Evolutionary conservation across 2,329 filamentous ascomycete species (phyloP).

Genomic region (Botrytis tulipae): DNA sequence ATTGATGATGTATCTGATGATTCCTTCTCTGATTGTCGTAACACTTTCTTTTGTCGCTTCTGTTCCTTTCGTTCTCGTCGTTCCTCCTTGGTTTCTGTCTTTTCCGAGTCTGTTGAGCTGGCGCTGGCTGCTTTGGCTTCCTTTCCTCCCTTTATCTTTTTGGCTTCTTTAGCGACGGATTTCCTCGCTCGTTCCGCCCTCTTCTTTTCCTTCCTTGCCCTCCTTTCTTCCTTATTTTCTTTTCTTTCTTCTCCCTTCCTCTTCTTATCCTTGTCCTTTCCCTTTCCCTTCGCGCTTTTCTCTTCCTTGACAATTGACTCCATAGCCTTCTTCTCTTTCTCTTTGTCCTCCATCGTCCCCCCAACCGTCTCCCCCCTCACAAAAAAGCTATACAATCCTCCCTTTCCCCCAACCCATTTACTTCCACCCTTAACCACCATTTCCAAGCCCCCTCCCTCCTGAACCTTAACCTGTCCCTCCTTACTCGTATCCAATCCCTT

Average conservation of each 20-base stretch:
- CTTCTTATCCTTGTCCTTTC: conserved; percentile 36
- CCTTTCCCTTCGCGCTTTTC: conserved; percentile 28
- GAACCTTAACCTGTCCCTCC: conserved; percentile 55
- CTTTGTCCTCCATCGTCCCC: conserved; percentile 57
- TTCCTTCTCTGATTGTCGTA: conserved; percentile 28
- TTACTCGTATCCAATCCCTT: conserved; percentile 70
- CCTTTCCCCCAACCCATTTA: conserved; percentile 57
- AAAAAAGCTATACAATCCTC: conserved; percentile 73
- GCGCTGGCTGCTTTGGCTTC: background rate
- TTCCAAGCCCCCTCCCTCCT: conserved; percentile 54
- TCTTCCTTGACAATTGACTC: conserved; percentile 25
- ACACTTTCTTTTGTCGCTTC: conserved; percentile 39
- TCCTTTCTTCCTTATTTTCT: conserved; percentile 39
- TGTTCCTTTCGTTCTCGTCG: conserved; percentile 40
- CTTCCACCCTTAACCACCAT: conserved; percentile 53
- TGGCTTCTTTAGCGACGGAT: conserved; percentile 15
- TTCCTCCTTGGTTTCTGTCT: conserved; percentile 41
- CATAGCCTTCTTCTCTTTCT: conserved; percentile 25
- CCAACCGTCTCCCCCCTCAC: conserved; percentile 75
- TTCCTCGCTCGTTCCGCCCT: conserved; percentile 32
- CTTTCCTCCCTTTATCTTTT: conserved; percentile 1
- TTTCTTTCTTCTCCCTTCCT: conserved; percentile 32
- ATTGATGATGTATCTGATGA: conserved; percentile 25
- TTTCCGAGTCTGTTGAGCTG: background rate
- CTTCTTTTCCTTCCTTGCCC: conserved; percentile 42